Base-by-base conservation (phyloP, 164 flowering plant species). In the Magnolia changhungtana region DNA sequence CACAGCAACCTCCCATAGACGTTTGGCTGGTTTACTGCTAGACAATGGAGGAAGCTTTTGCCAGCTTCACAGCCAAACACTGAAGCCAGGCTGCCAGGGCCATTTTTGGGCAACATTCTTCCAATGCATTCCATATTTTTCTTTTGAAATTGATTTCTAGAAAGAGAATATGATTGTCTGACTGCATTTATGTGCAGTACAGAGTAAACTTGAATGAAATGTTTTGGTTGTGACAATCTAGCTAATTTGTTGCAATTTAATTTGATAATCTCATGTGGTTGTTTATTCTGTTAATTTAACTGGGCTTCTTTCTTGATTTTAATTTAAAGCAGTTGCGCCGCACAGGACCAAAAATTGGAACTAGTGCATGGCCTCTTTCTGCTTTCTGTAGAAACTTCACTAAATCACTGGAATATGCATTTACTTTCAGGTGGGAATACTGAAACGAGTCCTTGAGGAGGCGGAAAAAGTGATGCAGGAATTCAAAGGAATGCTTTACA, bases 371-470 rank as follows among this genome's bases (percentile, higher is more conserved):
- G 13, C 61, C 18, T 11, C 61, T 55, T 55, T 55, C 61, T 55
- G 13, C 16, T 55, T 55, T 16, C 61, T 16, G 18, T 16, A 11
- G 13, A 4, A 16, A 55, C 61, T 9, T 11, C 61, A 10, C 18
- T 11, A 55, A 13, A 11, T 55, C 61, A 55, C 61, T 55, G 2
- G 18, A 55, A 55, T 3, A 55, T 55, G 61, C 13, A 55, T 7
- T 78, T 64, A 31, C 71, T 81, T 82, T 83, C 91, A 96, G 99
- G 96, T 94, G 69, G 97, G 97, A 73, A 92, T 96, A 81, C 82
- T 96, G 37, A 96, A 96, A 83, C 96, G 98, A 76, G 99, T 96
- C 70, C 95, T 96, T 75, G 99, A 94, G 83, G 99, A 96, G 90
- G 98, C 93, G 81, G 99, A 96, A 84, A 94, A 94, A 81, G 92